Evolutionary conservation across 2,329 filamentous ascomycete species (phyloP), one percentile per base, ranked within the genome.

Genomic region (Mariannaea elegans): DNA sequence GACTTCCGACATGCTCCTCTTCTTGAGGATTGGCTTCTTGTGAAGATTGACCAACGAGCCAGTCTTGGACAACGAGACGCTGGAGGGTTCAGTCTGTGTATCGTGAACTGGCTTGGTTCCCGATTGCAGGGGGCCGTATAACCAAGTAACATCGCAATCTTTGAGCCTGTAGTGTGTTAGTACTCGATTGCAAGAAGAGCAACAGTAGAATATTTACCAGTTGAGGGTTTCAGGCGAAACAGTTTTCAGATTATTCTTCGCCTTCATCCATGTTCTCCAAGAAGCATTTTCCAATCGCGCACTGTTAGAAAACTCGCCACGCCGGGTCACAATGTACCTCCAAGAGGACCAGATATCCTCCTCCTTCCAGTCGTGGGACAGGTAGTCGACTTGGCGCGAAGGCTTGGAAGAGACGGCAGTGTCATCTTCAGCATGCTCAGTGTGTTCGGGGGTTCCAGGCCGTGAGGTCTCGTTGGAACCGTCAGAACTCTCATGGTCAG

Each of bases 301-400:
- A 32, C 90, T 87, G 75, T 97, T 94, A 68, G 87, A 88, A 65
- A 96, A 96, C 52, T 92, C 86, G 60, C 87, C 88, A 69, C 90
- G 84, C 70, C 92, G 91, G 24, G 91, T 89, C 14, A 94, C 88
- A 68, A 98, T 92, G 73, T 97, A 95, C 73, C 93, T 89, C 95
- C 95, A 98, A 2, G 94, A 97, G 6, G 92, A 90, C 94, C 94
- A 98, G 23, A 98, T 96, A 76, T 99, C 94, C 76, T 98, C 94
- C 77, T 97, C 93, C 64, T 86, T 88, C 92, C 94, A 97, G 62
- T 94, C 88, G 73, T 98, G 92, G 16, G 94, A 97, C 45, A 97
- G 85, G 73, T 97, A 97, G 77, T 97, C 94, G n/a, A 97, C 94
- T 77, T 97, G 93, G 65, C 93, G 84, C 44, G 93, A 93, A 2